Evolutionary conservation across 129 eudicot species (phyloP).

Genomic region (Escallonia rubra): DNA sequence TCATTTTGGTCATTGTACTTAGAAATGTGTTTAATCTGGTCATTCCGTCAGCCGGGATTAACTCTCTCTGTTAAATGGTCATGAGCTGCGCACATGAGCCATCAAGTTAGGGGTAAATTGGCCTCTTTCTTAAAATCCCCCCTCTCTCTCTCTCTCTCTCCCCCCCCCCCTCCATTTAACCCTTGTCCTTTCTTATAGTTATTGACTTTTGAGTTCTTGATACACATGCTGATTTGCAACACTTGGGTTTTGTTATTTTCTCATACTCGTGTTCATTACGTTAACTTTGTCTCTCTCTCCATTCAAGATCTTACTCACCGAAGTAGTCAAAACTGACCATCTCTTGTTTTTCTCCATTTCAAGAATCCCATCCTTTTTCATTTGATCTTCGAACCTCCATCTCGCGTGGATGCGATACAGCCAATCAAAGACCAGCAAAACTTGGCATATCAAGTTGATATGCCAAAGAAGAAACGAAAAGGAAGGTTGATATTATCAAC

Average conservation of each 20-base stretch:
- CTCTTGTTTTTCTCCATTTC: conserved; percentile 1
- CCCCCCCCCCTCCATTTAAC: conserved; percentile 44
- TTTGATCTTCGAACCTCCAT: not conserved
- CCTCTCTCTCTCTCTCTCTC: no score
- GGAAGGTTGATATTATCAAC: no score
- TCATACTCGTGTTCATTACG: conserved; percentile 2
- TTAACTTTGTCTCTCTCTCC: conserved; percentile 1
- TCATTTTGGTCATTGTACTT: no score
- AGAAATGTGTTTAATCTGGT: no score
- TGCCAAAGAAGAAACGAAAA: no score
- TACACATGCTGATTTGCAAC: conserved; percentile 11
- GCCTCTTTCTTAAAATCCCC: no score
- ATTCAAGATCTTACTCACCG: conserved; percentile 16
- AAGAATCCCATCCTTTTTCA: conserved; percentile 7
- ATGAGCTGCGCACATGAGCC: no score
- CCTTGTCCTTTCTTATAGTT: conserved; percentile 24
- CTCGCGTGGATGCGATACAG: conserved; percentile 25
- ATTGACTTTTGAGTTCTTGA: conserved; percentile 29
- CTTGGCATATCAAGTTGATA: no score
- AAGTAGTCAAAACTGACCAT: not conserved
- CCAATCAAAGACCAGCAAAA: no score
- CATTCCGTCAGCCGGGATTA: no score
- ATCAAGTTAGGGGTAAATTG: no score
- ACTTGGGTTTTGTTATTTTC: conserved; percentile 20
- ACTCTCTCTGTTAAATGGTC: no score